Base-by-base conservation (phyloP, 306 rosid species). In the Mucuna pruriens region DNA sequence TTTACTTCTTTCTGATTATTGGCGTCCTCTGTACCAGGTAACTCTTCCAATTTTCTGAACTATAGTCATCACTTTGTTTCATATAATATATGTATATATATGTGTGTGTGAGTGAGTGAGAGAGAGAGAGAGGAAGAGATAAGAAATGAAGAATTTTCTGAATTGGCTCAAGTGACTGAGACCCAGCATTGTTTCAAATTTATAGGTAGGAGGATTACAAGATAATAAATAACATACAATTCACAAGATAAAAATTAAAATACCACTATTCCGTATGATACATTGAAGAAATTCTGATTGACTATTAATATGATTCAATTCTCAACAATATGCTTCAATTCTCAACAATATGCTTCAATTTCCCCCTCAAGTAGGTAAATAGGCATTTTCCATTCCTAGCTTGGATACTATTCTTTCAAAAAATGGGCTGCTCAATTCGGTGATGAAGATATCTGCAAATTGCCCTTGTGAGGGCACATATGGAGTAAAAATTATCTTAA, bases 21-120 rank as follows among this genome's bases (percentile, higher is more conserved):
- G 95, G 98, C 96, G 98, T 29, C 99, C 99, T 60, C 66, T 90
- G 22, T 95, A 91, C 82, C 99, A 93, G 98, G 99, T 93, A 80
- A 78, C 29, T 38, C 62, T 80, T 67, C 42, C 16, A 45, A 46
- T 77, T 73, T 84, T 38, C 5, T 19, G 15, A 42, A 31, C 0
- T 5, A 25, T 38, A 23, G 33, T 67, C 64, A 16, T 36, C 65
- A 22, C 42, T 38, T 23, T 57, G 31, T 52, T 60, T 8, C 22
- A 19, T 19, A 22, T 31, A 2, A 48, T 4, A 12, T 11, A 26
- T 10, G 15, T 52, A 48, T 48, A 16, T 48, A 1, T 3, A 1
- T 1, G 5, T 13, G 62, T 57, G 16, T 54, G 62, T 3, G 26
- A 0, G 29, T 7, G 13, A 54, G 61, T 1, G 15, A 55, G 15